A percentile compares a stretch with the other conserved stretches of the same genome.
Conservation (phyloP, 345 rosid genomes). For the Melaleuca alternifolia region DNA sequence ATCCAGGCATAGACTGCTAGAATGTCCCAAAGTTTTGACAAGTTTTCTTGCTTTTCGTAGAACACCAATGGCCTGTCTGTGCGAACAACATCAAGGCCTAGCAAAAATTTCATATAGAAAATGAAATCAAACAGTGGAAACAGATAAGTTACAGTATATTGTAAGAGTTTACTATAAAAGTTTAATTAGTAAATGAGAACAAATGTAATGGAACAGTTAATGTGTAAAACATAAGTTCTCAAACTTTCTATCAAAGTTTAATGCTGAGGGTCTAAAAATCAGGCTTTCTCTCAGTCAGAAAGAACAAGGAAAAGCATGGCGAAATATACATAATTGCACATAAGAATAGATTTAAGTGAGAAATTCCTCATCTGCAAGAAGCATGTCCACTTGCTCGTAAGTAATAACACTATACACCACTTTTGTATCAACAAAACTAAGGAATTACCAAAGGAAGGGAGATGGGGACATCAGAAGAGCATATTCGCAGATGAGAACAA, state of each 20-base stretch:
- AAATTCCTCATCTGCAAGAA: not conserved
- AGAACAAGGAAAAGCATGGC: not conserved
- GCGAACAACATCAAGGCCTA: constrained; percentile 92
- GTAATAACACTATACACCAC: not conserved
- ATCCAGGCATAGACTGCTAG: constrained; percentile 94
- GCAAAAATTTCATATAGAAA: not conserved
- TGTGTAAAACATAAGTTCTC: not conserved
- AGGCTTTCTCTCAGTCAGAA: not conserved
- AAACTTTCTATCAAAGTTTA: not conserved
- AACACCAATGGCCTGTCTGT: constrained; percentile 86
- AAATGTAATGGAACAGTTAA: not conserved
- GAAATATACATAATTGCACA: not conserved
- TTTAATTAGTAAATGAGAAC: not conserved
- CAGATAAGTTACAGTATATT: not conserved
- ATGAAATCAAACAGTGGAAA: not conserved
- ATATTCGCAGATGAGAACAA: not conserved
- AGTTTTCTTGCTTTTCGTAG: constrained; percentile 79
- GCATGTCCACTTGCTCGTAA: not conserved
- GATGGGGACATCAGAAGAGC: not conserved
- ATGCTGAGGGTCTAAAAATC: not conserved
- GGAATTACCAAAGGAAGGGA: not conserved
- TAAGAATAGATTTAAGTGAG: not conserved
- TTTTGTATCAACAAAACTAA: not conserved
- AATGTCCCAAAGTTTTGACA: constrained; percentile 96
- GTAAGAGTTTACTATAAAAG: not conserved